Evolutionary conservation across 495 filamentous ascomycete species (phyloP), one percentile per base, ranked within the genome.

Genomic region (Thermothielavioides terrestris): DNA sequence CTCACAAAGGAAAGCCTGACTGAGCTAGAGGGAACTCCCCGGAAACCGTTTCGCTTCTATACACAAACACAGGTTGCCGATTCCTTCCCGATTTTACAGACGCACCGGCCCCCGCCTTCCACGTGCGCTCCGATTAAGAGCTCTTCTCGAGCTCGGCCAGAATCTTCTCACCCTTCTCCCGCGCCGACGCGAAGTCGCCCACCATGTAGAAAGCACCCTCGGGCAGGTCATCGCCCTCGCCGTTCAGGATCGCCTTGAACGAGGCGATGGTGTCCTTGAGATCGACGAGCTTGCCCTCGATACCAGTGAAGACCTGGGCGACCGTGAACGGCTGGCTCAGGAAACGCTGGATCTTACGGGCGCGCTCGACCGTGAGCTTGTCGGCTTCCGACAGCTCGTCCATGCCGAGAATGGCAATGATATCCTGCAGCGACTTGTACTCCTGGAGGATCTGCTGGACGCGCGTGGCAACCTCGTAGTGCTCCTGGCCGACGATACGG

Each of bases 341-440:
- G 88, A 98, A 98, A 82, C 92, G 86, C 78, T 98, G 94, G 68
- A 98, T 80, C 81, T 97, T 97, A 77, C 92, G 89, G 65, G 92
- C 92, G 80, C 92, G 94, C 84, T 98, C 92, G 81, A 98, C 92
- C 58, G 94, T 97, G 61, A 98, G 82, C 85, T 98, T 97, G 71
- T 98, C 94, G 61, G 86, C 84, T 78, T 96, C 94, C 56, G 90
- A 95, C 72, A 97, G 76, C 71, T 98, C 94, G 76, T 98, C 94
- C 94, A 97, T 96, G 83, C 92, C 92, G 67, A 97, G 73, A 86
- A 98, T 98, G 75, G 92, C 92, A 80, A 98, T 98, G 82, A 98
- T 98, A 80, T 98, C 92, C 74, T 98, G 92, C 55, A 98, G 86
- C 50, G 91, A 96, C 86, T 97, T 98, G 86, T 98, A 98, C 81